Evolutionary conservation across 2,329 filamentous ascomycete species (phyloP).

Genomic region (Aspergillus amoenus): DNA sequence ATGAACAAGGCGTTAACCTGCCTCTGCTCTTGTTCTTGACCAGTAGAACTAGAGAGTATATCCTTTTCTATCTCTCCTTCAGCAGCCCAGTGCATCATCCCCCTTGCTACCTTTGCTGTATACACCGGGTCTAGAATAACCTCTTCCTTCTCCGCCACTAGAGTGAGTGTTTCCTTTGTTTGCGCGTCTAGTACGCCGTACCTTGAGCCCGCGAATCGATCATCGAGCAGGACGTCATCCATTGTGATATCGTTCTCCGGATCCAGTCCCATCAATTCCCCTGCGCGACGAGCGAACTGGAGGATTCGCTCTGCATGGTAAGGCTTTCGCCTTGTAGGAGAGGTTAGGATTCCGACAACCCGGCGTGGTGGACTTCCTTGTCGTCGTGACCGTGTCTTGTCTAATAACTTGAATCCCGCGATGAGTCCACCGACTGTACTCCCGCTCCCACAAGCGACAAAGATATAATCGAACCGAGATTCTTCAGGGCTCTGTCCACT

Average conservation of each 20-base stretch:
- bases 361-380: background rate
- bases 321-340: conserved; percentile 28
- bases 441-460: conserved; percentile 38
- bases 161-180: conserved; percentile 22
- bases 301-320: conserved; percentile 34
- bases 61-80: conserved; percentile 21
- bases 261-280: conserved; percentile 29
- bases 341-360: conserved; percentile 34
- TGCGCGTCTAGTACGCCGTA: conserved; percentile 33
- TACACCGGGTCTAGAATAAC: conserved; percentile 38
- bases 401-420: conserved; percentile 34
- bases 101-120: conserved; percentile 34
- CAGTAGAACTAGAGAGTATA: conserved; percentile 1
- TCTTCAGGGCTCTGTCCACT: background rate
- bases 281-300: conserved; percentile 28
- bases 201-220: conserved; percentile 30
- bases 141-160: conserved; percentile 29
- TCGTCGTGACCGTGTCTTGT: conserved; percentile 17
- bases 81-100: conserved; percentile 27
- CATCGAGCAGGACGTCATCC: conserved; percentile 33
- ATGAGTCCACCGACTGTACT: conserved; percentile 37
- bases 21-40: conserved; percentile 1
- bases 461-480: conserved; percentile 32
- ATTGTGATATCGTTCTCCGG: conserved; percentile 23
- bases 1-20: conserved; percentile 36